Base-by-base conservation (phyloP, 2,329 filamentous ascomycete species). In the Xylariaceae sp. region DNA sequence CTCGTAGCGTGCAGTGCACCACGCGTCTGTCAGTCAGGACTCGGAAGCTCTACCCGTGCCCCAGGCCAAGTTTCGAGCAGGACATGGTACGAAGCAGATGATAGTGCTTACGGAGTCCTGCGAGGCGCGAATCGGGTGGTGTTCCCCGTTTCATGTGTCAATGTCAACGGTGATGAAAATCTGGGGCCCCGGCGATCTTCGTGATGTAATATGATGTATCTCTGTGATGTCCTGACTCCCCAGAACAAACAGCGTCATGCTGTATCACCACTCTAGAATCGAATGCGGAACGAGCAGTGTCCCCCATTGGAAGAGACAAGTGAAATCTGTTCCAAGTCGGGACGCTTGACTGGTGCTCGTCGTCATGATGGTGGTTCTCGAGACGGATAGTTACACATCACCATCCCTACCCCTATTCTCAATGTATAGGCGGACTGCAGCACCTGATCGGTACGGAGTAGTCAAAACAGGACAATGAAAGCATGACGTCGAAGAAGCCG, bases 41-140 rank as follows among this genome's bases (percentile, higher is more conserved):
- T 61, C 44, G 54, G 60, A 58, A 59, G 60, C 59, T 56, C 52
- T 52, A 55, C 51, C 8, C 34, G 50, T 48, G 30, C 42, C 9
- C 51, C 58, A 49, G 51, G 60, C 45, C 52, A 60, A 55, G 63
- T 58, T 62, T 64, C 61, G 58, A 51, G 60, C 57, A 63, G 60
- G 48, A 61, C 62, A 59, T 60, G 60, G 47, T 34, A 62, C 58
- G 51, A 50, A 34, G 48, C 4, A 34, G 23, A n/a, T 7, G 3
- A 59, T 66, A 64, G 67, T 62, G 62, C 59, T 62, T 65, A 65
- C 62, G 55, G 42, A 45, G 37, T 30, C 58, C 60, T 59, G 39
- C 47, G 34, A 55, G 48, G 56, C 60, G 63, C 68, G 68, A 70
- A 68, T 69, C 68, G 68, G 68, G 63, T 66, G 53, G 45, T 59